These are phyloP conservation scores for Solanum piurae DNA, from an alignment of 257 asterid species.

Conservation along the genomic window DNA sequence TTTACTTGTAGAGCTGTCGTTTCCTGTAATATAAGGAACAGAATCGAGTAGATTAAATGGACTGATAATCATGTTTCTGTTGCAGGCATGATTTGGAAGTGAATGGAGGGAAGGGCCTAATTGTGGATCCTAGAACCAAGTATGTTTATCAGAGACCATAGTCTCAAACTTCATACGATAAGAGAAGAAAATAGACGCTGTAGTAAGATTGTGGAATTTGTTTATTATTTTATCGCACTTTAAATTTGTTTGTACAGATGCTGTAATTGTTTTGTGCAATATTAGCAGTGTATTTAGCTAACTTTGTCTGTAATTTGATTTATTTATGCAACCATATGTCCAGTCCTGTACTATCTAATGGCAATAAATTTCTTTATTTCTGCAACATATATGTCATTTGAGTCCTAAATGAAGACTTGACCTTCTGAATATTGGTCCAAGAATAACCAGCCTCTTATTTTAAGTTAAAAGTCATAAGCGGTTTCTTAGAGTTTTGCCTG, in stretches of 20 bases:
- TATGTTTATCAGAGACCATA: constrained; percentile 67
- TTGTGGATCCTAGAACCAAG: constrained; percentile 89
- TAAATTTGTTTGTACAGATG: not conserved
- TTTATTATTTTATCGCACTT: not conserved
- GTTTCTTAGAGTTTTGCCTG: not conserved
- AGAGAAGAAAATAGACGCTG: not conserved
- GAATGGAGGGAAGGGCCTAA: constrained; percentile 89
- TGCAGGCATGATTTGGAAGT: constrained; percentile 97
- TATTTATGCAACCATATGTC: not conserved
- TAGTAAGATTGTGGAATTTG: not conserved
- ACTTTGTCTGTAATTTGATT: not conserved
- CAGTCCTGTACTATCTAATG: not conserved
- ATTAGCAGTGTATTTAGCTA: not conserved
- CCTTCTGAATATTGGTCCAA: not conserved
- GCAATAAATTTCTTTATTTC: not conserved
- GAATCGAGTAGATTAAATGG: not conserved
- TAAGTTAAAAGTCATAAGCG: not conserved
- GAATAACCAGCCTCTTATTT: not conserved
- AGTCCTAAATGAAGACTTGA: not conserved
- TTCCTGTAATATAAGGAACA: not conserved
- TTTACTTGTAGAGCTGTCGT: not conserved
- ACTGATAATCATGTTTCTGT: not conserved
- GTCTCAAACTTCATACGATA: not conserved
- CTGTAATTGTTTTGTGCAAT: not conserved
- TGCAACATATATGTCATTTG: not conserved